Conservation (phyloP, 768 basidiomycete genomes). For the Leccinum disarticulatum region DNA sequence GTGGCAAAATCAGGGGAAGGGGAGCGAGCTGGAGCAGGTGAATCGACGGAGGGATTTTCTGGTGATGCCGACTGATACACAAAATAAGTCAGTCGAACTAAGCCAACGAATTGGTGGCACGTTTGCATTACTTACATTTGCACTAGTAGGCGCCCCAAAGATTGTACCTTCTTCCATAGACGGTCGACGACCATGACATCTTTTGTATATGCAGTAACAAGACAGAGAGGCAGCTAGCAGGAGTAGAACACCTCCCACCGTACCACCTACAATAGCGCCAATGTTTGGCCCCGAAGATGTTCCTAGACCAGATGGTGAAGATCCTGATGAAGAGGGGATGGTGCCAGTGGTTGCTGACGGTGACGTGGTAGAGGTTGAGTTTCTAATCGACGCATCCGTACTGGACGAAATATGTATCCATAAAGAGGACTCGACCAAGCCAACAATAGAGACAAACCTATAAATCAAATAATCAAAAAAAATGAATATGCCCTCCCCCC, state of each 20-base stretch:
- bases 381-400: not conserved
- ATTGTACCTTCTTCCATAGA: not conserved
- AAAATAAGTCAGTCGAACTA: not conserved
- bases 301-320: not conserved
- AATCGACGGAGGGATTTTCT: not conserved
- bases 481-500: slow-evolving; percentile 2
- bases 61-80: not conserved
- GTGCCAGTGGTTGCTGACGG: not conserved
- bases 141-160: not conserved
- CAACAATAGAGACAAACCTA: slow-evolving; percentile 6
- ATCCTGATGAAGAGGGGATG: not conserved
- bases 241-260: not conserved
- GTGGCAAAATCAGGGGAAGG: not conserved
- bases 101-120: not conserved
- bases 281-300: not conserved
- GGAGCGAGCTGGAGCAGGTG: not conserved
- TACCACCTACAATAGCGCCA: slow-evolving; percentile 11
- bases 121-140: not conserved
- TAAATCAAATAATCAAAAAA: slow-evolving; percentile 22
- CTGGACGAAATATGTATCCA: not conserved
- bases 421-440: not conserved
- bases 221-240: not conserved
- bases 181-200: not conserved
- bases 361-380: not conserved
- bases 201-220: not conserved